Conservation (phyloP, 148 eudicot species). For the Silene uniflora region DNA sequence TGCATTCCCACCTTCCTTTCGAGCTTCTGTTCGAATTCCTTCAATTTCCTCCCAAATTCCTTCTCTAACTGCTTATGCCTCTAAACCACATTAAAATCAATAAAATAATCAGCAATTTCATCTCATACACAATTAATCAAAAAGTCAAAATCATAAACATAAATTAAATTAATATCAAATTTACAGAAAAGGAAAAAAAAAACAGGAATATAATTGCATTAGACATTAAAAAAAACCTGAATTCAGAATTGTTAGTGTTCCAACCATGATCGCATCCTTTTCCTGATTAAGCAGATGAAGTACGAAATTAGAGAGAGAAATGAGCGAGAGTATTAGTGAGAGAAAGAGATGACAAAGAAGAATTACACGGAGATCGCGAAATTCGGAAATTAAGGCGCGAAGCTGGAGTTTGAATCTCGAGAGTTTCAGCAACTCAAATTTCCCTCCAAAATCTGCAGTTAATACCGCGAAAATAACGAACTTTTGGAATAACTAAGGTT, state of each 20-base stretch:
- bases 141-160: neutral
- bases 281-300: constrained; percentile 32
- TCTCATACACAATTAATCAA: neutral
- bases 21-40: constrained; percentile 40
- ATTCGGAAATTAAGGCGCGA: constrained; percentile 44
- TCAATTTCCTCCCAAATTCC: constrained; percentile 35
- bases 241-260: constrained; percentile 32
- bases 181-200: neutral
- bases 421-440: constrained; percentile 45
- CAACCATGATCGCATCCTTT: constrained; percentile 32
- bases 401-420: constrained; percentile 54
- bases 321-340: neutral
- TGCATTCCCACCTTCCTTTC: constrained; percentile 40
- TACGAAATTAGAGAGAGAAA: neutral
- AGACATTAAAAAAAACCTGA: constrained; percentile 33
- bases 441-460: constrained; percentile 24
- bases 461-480: too few relatives aligned
- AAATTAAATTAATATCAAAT: neutral
- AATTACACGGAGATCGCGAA: constrained; percentile 45
- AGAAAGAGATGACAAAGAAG: constrained; percentile 4
- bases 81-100: constrained; percentile 19
- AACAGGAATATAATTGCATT: neutral
- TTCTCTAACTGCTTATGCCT: constrained; percentile 46
- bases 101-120: neutral
- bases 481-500: too few relatives aligned